These are phyloP conservation scores for Metschnikowia amazonensis DNA, from an alignment of 805 yeast species.

Conservation along the genomic window DNA sequence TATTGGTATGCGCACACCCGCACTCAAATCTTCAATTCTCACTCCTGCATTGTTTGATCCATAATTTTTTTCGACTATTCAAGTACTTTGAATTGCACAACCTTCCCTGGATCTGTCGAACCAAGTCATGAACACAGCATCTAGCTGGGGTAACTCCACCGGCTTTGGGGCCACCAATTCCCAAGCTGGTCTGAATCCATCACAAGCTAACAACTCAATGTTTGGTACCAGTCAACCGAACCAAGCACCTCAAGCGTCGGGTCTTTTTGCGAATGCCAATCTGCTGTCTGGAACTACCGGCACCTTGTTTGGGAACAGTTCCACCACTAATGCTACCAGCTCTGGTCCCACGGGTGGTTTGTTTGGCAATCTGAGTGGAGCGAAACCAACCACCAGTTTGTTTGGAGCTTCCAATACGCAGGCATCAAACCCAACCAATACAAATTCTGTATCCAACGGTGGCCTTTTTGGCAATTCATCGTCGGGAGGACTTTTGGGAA, in stretches of 20 bases:
- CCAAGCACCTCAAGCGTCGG: slow-evolving; percentile 1
- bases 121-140: slow-evolving; percentile 12
- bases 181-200: slow-evolving; percentile 1
- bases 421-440: not conserved
- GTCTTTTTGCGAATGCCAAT: slow-evolving; percentile 7
- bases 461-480: slow-evolving; percentile 8
- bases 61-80: slow-evolving; percentile 1
- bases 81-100: slow-evolving; percentile 1
- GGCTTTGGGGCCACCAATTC: slow-evolving; percentile 11
- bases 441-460: not conserved
- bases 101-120: not conserved
- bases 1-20: not conserved
- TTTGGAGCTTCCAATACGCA: slow-evolving; percentile 3
- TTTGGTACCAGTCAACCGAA: slow-evolving; percentile 1
- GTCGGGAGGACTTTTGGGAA: slow-evolving; percentile 8
- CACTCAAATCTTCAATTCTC: not conserved
- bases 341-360: slow-evolving; percentile 3
- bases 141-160: slow-evolving; percentile 16
- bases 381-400: slow-evolving; percentile 1
- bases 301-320: slow-evolving; percentile 1
- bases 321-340: not conserved
- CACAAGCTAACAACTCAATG: slow-evolving; percentile 2
- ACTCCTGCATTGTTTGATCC: not conserved
- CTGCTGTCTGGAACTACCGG: slow-evolving; percentile 1
- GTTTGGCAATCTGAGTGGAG: slow-evolving; percentile 5